Base-by-base conservation (phyloP, 768 basidiomycete species). In the Calocybe cyanea region DNA sequence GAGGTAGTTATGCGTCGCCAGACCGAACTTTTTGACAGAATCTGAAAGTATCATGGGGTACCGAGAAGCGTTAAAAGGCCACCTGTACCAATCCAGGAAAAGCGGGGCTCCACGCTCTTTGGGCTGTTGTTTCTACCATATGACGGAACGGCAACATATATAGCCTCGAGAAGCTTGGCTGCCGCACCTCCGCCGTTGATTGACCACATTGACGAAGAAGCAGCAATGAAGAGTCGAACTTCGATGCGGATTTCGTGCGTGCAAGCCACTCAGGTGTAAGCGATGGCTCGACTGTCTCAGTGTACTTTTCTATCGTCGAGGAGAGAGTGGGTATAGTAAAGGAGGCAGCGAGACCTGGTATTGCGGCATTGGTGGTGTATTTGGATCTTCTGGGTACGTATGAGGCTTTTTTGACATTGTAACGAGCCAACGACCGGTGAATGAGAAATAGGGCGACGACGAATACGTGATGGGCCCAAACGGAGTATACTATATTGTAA, bases 21-120 rank as follows among this genome's bases (percentile, higher is more conserved):
- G 69, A 54, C 87, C 78, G 62, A 92, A 95, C 64, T 92, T 94
- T 43, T 66, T 67, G 5, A 89, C 91, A 0, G 83, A 87, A 59
- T 98, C 96, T 3, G 81, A 78, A 0, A 89, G 87, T 52, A 86
- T 82, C 40, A 72, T 73, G 3, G 96, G 96, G 63, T 92, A 85
- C 17, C 96, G 83, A n/a, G 78, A 82, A 0, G 94, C 74, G 65
- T 98, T 95, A 80, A 99, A 99, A 74, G 97, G 75, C 85, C 92
- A 95, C 63, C 92, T 85, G 77, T 95, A 96, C n/a, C 91, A 91
- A 0, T 72, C 73, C 91, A 95, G 95, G 66, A 87, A 86, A 7
- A 98, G 72, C 2, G 96, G 92, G 13, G 71, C 70, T 18, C 78
- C 83, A 45, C 78, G 77, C 18, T 86, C 77, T 64, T 81, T 92